These are phyloP conservation scores for Cenchrus fungigraminus DNA, from an alignment of 176 grass and related monocot species.

Conservation along the genomic window DNA sequence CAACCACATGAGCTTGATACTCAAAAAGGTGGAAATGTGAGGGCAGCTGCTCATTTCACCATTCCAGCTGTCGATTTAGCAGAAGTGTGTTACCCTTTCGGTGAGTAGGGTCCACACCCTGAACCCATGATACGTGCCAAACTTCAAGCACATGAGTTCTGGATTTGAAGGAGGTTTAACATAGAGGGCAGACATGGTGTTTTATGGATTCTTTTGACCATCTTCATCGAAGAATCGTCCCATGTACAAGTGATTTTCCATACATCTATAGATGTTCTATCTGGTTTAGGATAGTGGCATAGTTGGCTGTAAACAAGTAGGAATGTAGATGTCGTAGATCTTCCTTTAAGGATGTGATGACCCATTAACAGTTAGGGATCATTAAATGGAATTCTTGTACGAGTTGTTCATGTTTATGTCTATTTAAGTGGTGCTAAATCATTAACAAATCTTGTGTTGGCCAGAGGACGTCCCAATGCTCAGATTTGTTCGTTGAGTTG, in stretches of 20 bases:
- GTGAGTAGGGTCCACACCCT: constrained; percentile 21
- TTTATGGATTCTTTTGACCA: constrained; percentile 37
- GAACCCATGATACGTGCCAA: constrained; percentile 8
- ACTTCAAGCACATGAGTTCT: constrained; percentile 4
- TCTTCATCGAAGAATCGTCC: constrained; percentile 24
- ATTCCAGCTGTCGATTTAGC: constrained; percentile 11
- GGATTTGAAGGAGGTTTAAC: constrained; percentile 19
- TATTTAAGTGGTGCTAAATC: neutral
- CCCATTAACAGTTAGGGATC: constrained; percentile 20
- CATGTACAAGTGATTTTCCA: neutral
- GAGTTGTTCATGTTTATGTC: constrained; percentile 7
- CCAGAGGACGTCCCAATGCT: neutral
- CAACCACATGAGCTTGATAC: constrained; percentile 37
- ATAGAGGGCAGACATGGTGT: neutral
- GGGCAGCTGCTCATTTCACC: neutral
- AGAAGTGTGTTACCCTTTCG: neutral
- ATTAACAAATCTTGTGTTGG: constrained; percentile 6
- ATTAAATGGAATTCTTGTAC: constrained; percentile 25
- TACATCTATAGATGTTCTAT: constrained; percentile 29
- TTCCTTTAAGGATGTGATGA: constrained; percentile 18
- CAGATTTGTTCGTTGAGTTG: neutral
- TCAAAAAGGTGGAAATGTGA: constrained; percentile 35
- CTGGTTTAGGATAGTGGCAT: constrained; percentile 21
- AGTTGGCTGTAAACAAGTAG: constrained; percentile 55
- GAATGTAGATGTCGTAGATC: constrained; percentile 33